Evolutionary conservation across 2,329 filamentous ascomycete species (phyloP), one percentile per base, ranked within the genome.

Genomic region (Phyllosticta citriasiana): DNA sequence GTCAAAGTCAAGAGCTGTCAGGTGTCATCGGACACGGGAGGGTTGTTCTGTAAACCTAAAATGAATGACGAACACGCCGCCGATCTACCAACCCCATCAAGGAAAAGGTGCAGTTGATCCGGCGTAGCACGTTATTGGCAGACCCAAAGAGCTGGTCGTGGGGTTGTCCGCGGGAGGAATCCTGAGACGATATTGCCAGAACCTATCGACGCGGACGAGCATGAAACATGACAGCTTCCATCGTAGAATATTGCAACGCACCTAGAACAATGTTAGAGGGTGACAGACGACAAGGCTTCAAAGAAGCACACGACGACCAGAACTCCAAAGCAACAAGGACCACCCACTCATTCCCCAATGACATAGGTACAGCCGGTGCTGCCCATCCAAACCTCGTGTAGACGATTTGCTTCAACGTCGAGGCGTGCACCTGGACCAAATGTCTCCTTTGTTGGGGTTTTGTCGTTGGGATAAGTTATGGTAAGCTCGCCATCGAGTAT

Each of bases 321-420:
- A 8, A 2, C 19, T 22, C 19, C 19, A 22, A 22, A 22, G 19
- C 19, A 22, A 22, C 19, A 22, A 22, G 19, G 19, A 22, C 19
- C 19, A 22, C 19, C 19, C 19, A 22, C 47, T 60, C 53, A 60
- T 19, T 84, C 81, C 25, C 82, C 82, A 69, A 85, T 84, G 26
- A 84, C 84, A 74, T 86, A 87, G 2, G 84, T 88, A 70, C 87
- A 89, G 0, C 87, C 87, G 63, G 82, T 75, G 0, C 72, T 66
- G 1, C 87, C 86, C 55, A 89, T 80, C 83, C 85, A 88, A 1
- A 89, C 87, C 73, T 89, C 86, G 66, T 90, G 87, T 12, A 82
- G 70, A 62, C 80, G 78, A 7, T 80, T 78, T 1, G 85, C 84
- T 30, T 85, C 84, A 3, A 90, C 85, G 68, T 89, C 86, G 47